These are phyloP conservation scores for Rhodotorula paludigena DNA, from an alignment of 768 basidiomycete species.

Conservation along the genomic window DNA sequence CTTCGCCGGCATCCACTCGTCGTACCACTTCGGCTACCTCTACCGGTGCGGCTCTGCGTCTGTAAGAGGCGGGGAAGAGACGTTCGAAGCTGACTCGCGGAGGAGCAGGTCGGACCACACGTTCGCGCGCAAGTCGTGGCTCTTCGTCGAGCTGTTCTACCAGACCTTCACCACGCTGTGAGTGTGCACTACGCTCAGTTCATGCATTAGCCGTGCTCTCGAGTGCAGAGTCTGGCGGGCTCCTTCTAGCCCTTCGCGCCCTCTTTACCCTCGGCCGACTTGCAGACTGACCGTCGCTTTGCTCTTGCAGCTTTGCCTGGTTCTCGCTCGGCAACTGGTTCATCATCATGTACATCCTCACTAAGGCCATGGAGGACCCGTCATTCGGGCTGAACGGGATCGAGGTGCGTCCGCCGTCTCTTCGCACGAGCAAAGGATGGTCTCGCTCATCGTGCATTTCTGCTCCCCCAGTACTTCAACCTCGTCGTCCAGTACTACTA, in stretches of 20 bases:
- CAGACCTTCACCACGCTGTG: constrained; percentile 86
- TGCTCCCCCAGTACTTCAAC: constrained; percentile 55
- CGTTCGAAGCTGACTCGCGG: too few species aligned
- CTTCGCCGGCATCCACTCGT: constrained; percentile 91
- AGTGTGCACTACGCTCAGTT: constrained; percentile 74
- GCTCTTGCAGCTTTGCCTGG: constrained; percentile 16
- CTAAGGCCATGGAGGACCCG: constrained; percentile 65
- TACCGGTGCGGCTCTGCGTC: constrained; percentile 56
- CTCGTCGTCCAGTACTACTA: constrained; percentile 78
- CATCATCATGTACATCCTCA: constrained; percentile 52
- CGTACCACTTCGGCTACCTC: constrained; percentile 88
- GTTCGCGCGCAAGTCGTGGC: constrained; percentile 80
- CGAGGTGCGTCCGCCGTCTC: constrained; percentile 48
- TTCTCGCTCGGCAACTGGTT: constrained; percentile 20
- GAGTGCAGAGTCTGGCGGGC: too few species aligned
- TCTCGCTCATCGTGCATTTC: neutral
- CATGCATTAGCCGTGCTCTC: too few species aligned
- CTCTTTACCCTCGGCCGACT: too few species aligned
- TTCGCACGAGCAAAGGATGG: neutral
- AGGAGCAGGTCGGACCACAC: constrained; percentile 60
- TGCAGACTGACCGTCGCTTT: constrained; percentile 45
- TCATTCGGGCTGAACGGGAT: constrained; percentile 60
- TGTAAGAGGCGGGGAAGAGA: neutral
- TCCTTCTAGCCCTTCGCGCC: too few species aligned
- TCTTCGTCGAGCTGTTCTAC: constrained; percentile 89